Base-by-base conservation (phyloP, 1,139 yeast species). In the Diutina scorzettiae region DNA sequence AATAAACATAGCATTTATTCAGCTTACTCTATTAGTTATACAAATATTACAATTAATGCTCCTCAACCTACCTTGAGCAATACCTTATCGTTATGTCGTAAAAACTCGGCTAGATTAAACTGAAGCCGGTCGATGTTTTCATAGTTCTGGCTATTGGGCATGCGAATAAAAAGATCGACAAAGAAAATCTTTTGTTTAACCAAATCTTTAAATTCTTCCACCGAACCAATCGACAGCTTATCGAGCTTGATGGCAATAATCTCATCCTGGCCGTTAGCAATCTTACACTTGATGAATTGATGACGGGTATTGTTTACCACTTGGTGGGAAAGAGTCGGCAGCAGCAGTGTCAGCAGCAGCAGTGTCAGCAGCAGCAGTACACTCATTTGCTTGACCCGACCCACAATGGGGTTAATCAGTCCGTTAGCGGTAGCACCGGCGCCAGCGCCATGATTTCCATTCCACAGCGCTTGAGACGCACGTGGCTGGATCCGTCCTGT, bases 201-300 rank as follows among this genome's bases (percentile, higher is more conserved):
- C 31, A 57, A 44, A 11, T 45, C 47, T 47, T 64, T 65, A 44
- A 66, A 58, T 27, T 58, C 64, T 5, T 51, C 52, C 2, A 60
- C 44, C 4, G 56, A 50, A 20, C 50, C 48, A 16, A 64, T 51
- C 36, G 55, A 58, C 14, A 49, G 42, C 46, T 60, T 60, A 42
- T 56, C 53, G 19, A 64, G 45, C 29, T 58, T 55, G 8, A 63
- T 45, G 2, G 63, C 60, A 11, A 64, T 45, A 19, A 57, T 53
- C 40, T 60, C 66, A 42, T 57, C 52, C 28, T 58, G 55, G 25
- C 49, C 55, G 25, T 59, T 59, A 36, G 55, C 48, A 14, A 66
- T 54, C 46, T 61, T 62, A 45, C 68, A 58, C 43, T 57, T 57
- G 31, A 37, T 24, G 12, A 7, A 37, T 2, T 23, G 20, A 23